Evolutionary conservation across 148 eudicot genomes (phyloP).

Genomic region (Rhododendron ovatum): DNA sequence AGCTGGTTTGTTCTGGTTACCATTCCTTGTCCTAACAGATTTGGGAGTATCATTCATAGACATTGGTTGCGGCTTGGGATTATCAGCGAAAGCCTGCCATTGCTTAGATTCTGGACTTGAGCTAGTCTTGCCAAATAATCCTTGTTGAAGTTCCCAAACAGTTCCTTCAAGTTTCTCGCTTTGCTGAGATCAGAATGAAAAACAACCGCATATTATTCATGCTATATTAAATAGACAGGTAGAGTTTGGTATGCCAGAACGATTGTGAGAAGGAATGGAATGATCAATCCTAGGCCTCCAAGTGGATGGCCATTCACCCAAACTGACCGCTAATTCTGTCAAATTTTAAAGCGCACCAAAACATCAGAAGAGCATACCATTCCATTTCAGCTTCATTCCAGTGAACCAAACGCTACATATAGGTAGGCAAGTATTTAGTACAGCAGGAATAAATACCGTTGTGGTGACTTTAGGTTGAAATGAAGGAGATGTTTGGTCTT

Average conservation of each 20-base stretch:
- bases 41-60: constrained; percentile 26
- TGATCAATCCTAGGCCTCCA: neutral
- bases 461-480: constrained; percentile 35
- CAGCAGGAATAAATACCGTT: constrained; percentile 37
- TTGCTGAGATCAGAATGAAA: constrained; percentile 10
- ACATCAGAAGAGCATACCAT: neutral
- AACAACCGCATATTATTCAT: neutral
- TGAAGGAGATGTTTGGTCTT: constrained; percentile 33
- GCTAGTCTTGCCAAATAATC: constrained; percentile 32
- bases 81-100: constrained; percentile 76
- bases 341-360: neutral
- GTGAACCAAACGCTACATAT: neutral
- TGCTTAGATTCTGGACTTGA: constrained; percentile 45
- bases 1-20: constrained; percentile 45
- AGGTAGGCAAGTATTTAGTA: neutral
- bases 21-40: constrained; percentile 77
- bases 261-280: neutral
- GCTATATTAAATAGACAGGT: neutral
- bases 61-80: constrained; percentile 32
- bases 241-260: neutral
- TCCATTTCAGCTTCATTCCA: neutral
- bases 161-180: constrained; percentile 49
- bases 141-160: constrained; percentile 62
- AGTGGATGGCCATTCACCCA: neutral
- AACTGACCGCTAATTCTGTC: neutral